Conservation (phyloP, 345 rosid species). For the Brassica incana region DNA sequence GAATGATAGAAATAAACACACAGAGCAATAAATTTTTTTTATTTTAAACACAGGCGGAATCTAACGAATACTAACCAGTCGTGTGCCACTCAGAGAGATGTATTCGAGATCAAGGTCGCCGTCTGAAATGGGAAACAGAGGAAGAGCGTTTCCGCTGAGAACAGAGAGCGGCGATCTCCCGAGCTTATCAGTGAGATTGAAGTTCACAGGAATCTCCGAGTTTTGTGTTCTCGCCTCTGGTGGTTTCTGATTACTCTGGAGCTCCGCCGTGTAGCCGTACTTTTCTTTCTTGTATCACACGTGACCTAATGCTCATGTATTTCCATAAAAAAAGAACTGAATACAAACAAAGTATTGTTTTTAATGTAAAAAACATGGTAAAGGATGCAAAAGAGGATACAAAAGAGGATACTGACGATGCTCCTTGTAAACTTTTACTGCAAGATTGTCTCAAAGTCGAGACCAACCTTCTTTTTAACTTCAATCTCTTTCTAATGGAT, state of each 20-base stretch:
- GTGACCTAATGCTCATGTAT: background rate
- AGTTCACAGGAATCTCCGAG: slow-evolving; percentile 56
- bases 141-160: slow-evolving; percentile 45
- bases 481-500: slow-evolving; percentile 20
- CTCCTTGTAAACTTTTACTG: slow-evolving; percentile 35
- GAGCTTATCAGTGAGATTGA: slow-evolving; percentile 68
- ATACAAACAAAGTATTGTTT: slow-evolving; percentile 50
- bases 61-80: slow-evolving; percentile 19
- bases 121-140: slow-evolving; percentile 44
- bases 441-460: slow-evolving; percentile 3
- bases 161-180: slow-evolving; percentile 56
- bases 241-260: slow-evolving; percentile 43
- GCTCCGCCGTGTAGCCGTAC: slow-evolving; percentile 22
- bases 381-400: slow-evolving; percentile 15
- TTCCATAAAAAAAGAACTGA: background rate
- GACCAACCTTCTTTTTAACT: slow-evolving; percentile 38
- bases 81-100: slow-evolving; percentile 67
- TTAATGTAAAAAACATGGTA: background rate
- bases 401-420: slow-evolving; percentile 63
- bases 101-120: slow-evolving; percentile 49
- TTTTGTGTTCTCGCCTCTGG: slow-evolving; percentile 44
- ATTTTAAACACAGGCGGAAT: background rate
- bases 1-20: background rate
- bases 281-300: slow-evolving; percentile 10
- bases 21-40: background rate